Base-by-base conservation (phyloP, 1,284 basidiomycete genomes). In the Phellinidium pouzarii region DNA sequence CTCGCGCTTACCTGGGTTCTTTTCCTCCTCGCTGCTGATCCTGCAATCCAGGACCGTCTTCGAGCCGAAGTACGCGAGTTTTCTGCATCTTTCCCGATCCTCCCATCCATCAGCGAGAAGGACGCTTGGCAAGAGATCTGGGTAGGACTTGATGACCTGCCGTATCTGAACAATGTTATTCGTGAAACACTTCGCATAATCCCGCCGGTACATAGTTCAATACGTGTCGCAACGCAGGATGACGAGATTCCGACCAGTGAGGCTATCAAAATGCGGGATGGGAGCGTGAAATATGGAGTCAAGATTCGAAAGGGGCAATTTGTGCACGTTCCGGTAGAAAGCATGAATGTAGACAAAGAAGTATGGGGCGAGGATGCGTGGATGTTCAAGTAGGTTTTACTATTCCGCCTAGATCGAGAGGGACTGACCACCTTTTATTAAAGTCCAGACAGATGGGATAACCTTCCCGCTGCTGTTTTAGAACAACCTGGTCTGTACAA, bases 371-470 rank as follows among this genome's bases (percentile, higher is more conserved):
- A 77, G 14, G 79, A 86, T 64, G 84, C 83, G 31, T 87, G 84
- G 84, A 70, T 77, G 23, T 91, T 90, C 66, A 76, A 80, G 87
- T 88, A 62, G 57, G 82, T 68, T 7, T 41, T 6, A 3, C 22
- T 37, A 9, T 41, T 26, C 26, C 9, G 17, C 52, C 53, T 8
- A 11, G 19, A n/a, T 2, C 3, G n/a, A 7, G 26, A 22, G 42
- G 37, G 42, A 52, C 14, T 50, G 29, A 17, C 43, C 12, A 9
- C n/a, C n/a, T n/a, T 19, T 22, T 20, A 22, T 42, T 47, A 1
- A 58, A 90, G 87, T 45, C 88, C 87, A 8, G 84, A 89, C 55
- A 71, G 87, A 41, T 91, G 88, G 87, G 78, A 87, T 61, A 71
- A 78, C 56, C 73, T 89, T 0, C 84, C 88, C 0, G 80, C 87